Conservation (phyloP, 345 rosid genomes). For the Hypericum perforatum region DNA sequence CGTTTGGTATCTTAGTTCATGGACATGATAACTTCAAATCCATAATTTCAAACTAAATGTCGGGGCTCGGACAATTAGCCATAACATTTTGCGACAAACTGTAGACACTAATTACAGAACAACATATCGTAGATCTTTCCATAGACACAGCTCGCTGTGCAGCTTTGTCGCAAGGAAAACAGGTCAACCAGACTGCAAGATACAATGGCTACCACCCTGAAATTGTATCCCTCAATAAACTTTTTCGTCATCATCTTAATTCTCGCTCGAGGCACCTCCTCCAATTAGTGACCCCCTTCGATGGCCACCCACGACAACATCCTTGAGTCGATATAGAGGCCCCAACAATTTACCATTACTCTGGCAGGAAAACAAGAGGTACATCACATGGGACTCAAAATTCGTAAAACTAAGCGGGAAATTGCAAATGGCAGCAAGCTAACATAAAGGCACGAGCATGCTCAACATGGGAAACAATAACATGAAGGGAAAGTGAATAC, state of each 20-base stretch:
- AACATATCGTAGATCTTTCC: conserved; percentile 4
- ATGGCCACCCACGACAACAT: conserved; percentile 69
- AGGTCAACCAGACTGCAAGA: conserved; percentile 14
- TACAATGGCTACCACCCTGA: conserved; percentile 8
- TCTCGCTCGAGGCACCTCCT: conserved; percentile 38
- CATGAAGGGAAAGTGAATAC: background rate
- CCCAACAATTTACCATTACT: conserved; percentile 55
- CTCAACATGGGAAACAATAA: background rate
- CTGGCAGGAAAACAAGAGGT: conserved; percentile 23
- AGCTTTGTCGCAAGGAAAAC: conserved; percentile 7
- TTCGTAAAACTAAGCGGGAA: background rate
- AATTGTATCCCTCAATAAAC: background rate
- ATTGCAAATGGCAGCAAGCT: background rate
- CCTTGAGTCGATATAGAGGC: conserved; percentile 69
- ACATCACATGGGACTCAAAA: background rate
- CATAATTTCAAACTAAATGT: too few species aligned
- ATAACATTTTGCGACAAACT: background rate
- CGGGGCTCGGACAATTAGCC: background rate
- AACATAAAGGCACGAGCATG: background rate
- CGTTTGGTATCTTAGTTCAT: too few species aligned
- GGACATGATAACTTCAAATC: too few species aligned
- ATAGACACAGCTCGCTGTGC: conserved; percentile 1
- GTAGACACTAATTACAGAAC: conserved; percentile 5
- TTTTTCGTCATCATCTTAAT: conserved; percentile 30
- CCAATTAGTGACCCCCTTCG: conserved; percentile 51